Base-by-base conservation (phyloP, 768 basidiomycete genomes). In the Vararia minispora region DNA sequence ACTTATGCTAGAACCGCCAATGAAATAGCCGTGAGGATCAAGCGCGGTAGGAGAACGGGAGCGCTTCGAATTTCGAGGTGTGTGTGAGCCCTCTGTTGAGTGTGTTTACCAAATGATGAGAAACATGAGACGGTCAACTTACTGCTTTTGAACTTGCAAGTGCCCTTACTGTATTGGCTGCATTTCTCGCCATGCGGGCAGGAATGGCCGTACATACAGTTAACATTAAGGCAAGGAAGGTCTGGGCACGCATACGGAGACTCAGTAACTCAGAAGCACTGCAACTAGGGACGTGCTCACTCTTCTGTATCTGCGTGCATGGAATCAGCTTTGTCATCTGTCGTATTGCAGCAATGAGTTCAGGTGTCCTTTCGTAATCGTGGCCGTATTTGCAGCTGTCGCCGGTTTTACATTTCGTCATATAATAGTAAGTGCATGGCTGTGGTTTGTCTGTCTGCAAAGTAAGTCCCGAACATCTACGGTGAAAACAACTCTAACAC, bases 151-250 rank as follows among this genome's bases (percentile, higher is more conserved):
- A 37, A 37, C 10, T 37, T 37, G 28, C 37, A 37, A 3, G 10
- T 12, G 3, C 27, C 27, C 27, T 14, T 12, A 16, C 29, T 37
- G 13, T 16, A 17, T 10, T 23, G 21, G 4, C 17, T 13, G 44
- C 65, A 66, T 36, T 51, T 59, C 0, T 51, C 34, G 3, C 63
- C 61, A 27, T 51, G 51, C 14, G 65, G 63, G 33, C 64, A 66
- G 28, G 37, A 37, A 44, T 66, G 64, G 10, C 59, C 60, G 40
- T 58, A 58, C 36, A 49, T 46, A 37, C 64, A 65, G 11, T 44
- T 35, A 1, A 58, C 62, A 11, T 45, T 44, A 6, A 49, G 38
- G 37, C 55, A 58, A 12, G 25, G 14, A 24, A 50, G 44, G n/a
- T 51, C 54, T 53, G 27, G 3, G 7, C 32, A 5, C 3, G 11